These are phyloP conservation scores for Exophiala sp. DNA, from an alignment of 2,329 filamentous ascomycete species.

Conservation along the genomic window DNA sequence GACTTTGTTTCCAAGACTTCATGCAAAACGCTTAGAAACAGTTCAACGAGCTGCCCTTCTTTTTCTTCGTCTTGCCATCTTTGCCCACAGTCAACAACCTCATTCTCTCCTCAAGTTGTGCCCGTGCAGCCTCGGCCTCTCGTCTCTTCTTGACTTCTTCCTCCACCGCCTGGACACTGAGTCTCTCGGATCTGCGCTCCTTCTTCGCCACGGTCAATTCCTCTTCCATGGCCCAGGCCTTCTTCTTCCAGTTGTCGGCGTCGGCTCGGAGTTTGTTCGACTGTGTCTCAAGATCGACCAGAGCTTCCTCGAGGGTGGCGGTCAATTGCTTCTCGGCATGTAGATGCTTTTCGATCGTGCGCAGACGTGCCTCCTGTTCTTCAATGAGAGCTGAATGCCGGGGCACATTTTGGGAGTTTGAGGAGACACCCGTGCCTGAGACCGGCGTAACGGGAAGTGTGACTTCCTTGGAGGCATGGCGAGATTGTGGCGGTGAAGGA, in stretches of 20 bases:
- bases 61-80: slow-evolving; percentile 70
- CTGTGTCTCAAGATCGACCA: slow-evolving; percentile 88
- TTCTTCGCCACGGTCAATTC: slow-evolving; percentile 52
- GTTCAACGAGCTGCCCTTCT: slow-evolving; percentile 87
- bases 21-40: slow-evolving; percentile 70
- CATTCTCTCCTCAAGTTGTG: slow-evolving; percentile 91
- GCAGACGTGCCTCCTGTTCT: slow-evolving; percentile 91
- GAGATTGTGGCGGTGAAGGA: slow-evolving; percentile 58
- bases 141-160: slow-evolving; percentile 92
- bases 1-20: not conserved
- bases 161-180: slow-evolving; percentile 82
- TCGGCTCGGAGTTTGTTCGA: slow-evolving; percentile 89
- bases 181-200: slow-evolving; percentile 57
- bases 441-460: slow-evolving; percentile 18
- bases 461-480: slow-evolving; percentile 81
- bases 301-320: slow-evolving; percentile 87
- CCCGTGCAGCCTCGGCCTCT: slow-evolving; percentile 82
- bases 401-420: slow-evolving; percentile 37
- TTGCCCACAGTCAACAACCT: slow-evolving; percentile 65
- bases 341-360: slow-evolving; percentile 94
- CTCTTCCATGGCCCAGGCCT: slow-evolving; percentile 72
- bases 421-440: slow-evolving; percentile 19
- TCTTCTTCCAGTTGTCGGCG: slow-evolving; percentile 85
- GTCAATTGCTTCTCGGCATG: slow-evolving; percentile 95
- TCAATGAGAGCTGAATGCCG: slow-evolving; percentile 70